Evolutionary conservation across 2,329 filamentous ascomycete species (phyloP), one percentile per base, ranked within the genome.

Genomic region (Aspergillus aculeatinus): DNA sequence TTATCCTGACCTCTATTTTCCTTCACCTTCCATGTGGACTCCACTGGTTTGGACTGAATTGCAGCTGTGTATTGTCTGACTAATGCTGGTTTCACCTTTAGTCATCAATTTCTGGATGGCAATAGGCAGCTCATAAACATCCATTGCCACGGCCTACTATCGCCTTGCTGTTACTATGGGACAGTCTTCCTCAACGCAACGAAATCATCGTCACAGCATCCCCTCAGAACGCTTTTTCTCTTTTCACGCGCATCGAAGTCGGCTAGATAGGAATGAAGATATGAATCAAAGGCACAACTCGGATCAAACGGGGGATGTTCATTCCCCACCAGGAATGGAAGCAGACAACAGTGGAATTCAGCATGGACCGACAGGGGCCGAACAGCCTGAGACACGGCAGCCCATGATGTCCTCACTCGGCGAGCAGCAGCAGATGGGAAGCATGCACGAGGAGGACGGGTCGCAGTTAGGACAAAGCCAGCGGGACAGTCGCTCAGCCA

Each of bases 181-280:
- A 71, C 77, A 78, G 68, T 72, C 72, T 65, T 76, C 75, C 50
- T 79, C 77, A 50, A 75, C 75, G 33, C 75, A 77, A 68, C 70
- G 74, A 70, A 67, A 74, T 63, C 64, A 67, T 58, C 68, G 69
- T 57, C 70, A 72, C 59, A 69, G 63, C 59, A 68, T 63, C 57
- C 63, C 64, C 51, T 57, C 65, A 59, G 66, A 68, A 59, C 60
- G 66, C 55, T 60, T 60, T 58, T 49, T 63, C 55, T 63, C 65
- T 48, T 64, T 60, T 49, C 63, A 67, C 48, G 59, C 58, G 59
- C 59, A 59, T 58, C 68, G 63, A 64, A 65, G 55, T 51, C 61
- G 62, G 50, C 58, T 60, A 33, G 66, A 68, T 65, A 72, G 72
- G 70, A 51, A 76, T 74, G 70, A 72, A 66, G 70, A 69, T 48